Conservation (phyloP, 2,329 filamentous ascomycete species). For the Ciborinia camelliae region DNA sequence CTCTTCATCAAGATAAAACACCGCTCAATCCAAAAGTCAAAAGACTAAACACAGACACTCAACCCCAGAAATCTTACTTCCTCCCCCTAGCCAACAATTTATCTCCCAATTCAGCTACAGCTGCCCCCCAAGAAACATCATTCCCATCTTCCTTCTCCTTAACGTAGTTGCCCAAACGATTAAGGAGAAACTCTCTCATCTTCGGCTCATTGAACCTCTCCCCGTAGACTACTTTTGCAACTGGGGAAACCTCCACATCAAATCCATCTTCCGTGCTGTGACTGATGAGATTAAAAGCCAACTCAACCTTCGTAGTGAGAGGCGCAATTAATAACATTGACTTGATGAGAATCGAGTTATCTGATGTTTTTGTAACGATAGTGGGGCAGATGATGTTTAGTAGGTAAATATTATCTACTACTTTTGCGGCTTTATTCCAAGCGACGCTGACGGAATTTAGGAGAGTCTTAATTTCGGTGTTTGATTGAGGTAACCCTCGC, state of each 20-base stretch:
- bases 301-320: conserved; percentile 66
- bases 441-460: conserved; percentile 56
- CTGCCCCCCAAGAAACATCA: conserved; percentile 51
- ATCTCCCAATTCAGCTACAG: conserved; percentile 53
- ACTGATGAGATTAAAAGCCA: conserved; percentile 54
- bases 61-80: conserved; percentile 40
- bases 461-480: conserved; percentile 55
- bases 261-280: conserved; percentile 48
- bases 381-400: conserved; percentile 65
- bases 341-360: conserved; percentile 61
- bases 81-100: conserved; percentile 54
- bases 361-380: conserved; percentile 58
- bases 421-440: conserved; percentile 62
- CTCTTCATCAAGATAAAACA: background rate
- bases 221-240: conserved; percentile 68
- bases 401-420: conserved; percentile 58
- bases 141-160: conserved; percentile 38
- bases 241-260: conserved; percentile 51
- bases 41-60: background rate
- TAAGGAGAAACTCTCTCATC: conserved; percentile 67
- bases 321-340: conserved; percentile 60
- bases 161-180: conserved; percentile 45
- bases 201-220: conserved; percentile 73
- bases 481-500: conserved; percentile 56
- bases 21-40: background rate